These are phyloP conservation scores for Mycena citricolor DNA, from an alignment of 1,284 basidiomycete genomes.

Conservation along the genomic window DNA sequence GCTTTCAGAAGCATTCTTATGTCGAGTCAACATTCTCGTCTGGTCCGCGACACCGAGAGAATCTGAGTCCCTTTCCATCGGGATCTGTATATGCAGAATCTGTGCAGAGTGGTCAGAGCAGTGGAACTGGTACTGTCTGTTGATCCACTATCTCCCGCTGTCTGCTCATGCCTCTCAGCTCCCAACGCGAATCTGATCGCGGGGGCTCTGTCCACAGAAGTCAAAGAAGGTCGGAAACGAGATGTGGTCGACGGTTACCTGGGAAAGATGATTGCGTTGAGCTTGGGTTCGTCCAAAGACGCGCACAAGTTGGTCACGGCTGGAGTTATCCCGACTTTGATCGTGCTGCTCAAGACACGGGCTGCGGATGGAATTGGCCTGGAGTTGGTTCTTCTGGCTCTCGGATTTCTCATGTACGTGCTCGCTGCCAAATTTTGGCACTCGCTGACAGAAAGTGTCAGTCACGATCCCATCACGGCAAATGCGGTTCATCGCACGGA, in stretches of 20 bases:
- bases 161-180: constrained; percentile 9
- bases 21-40: too few species aligned
- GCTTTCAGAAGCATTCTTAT: too few species aligned
- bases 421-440: too few species aligned
- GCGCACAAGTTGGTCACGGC: constrained; percentile 28
- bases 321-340: constrained; percentile 26
- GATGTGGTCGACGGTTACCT: constrained; percentile 27
- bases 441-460: constrained; percentile 1
- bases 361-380: constrained; percentile 27
- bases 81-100: constrained; percentile 18
- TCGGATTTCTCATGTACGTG: constrained; percentile 28
- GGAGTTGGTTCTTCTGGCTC: constrained; percentile 26
- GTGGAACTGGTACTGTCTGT: too few species aligned
- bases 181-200: constrained; percentile 26
- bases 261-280: constrained; percentile 24
- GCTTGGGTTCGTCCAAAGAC: constrained; percentile 25
- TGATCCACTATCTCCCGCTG: too few species aligned
- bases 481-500: constrained; percentile 27
- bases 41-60: too few species aligned
- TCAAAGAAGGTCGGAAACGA: constrained; percentile 25
- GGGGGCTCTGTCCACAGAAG: constrained; percentile 28
- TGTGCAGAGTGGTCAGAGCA: too few species aligned
- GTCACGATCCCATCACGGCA: constrained; percentile 28
- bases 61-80: constrained; percentile 12
- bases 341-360: constrained; percentile 26